Evolutionary conservation across 192 early-diverging fungal genomes (phyloP).

Genomic region (Umbelopsis sp.): DNA sequence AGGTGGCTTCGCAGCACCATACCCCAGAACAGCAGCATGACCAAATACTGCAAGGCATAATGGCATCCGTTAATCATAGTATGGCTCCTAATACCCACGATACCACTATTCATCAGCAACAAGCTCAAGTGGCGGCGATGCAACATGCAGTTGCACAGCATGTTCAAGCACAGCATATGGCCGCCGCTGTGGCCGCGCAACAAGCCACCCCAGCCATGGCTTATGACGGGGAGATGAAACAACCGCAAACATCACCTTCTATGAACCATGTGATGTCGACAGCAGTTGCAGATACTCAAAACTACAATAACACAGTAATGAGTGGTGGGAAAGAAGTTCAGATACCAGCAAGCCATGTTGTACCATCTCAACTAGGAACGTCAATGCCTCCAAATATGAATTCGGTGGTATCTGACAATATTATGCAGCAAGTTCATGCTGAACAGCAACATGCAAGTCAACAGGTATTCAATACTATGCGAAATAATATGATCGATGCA

Average conservation of each 20-base stretch:
- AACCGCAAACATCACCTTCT: neutral
- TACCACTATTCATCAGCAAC: neutral
- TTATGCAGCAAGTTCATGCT: slow-evolving; percentile 3
- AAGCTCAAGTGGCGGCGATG: neutral
- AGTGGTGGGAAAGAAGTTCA: slow-evolving; percentile 9
- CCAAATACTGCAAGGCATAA: neutral
- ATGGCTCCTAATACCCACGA: neutral
- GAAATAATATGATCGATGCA: slow-evolving; percentile 4
- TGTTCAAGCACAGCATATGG: slow-evolving; percentile 17
- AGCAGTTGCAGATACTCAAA: neutral
- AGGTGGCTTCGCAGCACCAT: neutral
- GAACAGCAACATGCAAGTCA: slow-evolving; percentile 14
- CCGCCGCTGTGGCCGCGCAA: neutral
- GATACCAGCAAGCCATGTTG: neutral
- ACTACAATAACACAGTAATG: neutral
- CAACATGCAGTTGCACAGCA: slow-evolving; percentile 18
- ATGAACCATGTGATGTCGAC: neutral
- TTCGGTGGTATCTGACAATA: neutral
- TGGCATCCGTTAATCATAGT: neutral
- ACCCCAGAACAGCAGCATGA: slow-evolving; percentile 11
- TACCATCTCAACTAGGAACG: neutral
- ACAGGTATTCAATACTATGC: neutral
- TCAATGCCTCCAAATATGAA: neutral
- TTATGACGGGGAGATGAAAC: slow-evolving; percentile 12
- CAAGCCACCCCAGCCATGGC: neutral